phyloP scores from a whole-genome alignment of 805 yeast species.

The Starmera caribaea region DNA sequence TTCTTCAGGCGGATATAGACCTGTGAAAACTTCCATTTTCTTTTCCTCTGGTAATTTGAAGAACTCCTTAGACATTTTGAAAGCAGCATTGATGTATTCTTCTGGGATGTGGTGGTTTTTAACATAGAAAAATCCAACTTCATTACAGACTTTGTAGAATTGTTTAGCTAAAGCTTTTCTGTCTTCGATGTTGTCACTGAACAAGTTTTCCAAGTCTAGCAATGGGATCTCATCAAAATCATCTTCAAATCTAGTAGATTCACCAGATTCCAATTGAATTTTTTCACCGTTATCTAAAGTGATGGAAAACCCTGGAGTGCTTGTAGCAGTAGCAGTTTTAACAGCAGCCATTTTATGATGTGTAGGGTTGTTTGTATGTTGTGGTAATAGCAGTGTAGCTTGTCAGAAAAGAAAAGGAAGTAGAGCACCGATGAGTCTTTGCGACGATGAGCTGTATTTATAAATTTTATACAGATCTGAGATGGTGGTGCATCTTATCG shows the following conservation, averaged over 20 bases:
- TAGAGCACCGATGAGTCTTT: no score
- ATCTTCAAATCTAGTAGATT: background rate
- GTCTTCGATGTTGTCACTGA: slow-evolving; percentile 2
- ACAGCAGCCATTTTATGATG: no score
- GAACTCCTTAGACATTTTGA: slow-evolving; percentile 16
- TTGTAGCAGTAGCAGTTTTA: no score
- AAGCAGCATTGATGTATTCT: slow-evolving; percentile 12
- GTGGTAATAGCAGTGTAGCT: no score
- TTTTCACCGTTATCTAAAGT: background rate
- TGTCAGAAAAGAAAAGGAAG: no score
- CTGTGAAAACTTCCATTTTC: slow-evolving; percentile 19
- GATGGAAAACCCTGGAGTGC: background rate
- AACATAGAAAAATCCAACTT: slow-evolving; percentile 23
- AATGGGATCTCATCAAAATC: slow-evolving; percentile 1
- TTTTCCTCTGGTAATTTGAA: slow-evolving; percentile 17
- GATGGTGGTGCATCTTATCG: no score
- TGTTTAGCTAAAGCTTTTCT: slow-evolving; percentile 12
- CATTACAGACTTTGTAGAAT: slow-evolving; percentile 14
- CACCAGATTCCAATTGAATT: background rate
- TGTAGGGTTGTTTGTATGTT: no score
- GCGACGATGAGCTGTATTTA: no score
- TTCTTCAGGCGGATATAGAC: slow-evolving; percentile 11
- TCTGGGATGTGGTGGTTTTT: slow-evolving; percentile 21
- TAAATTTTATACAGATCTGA: no score
- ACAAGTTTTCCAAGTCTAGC: background rate